Conservation (phyloP, 768 basidiomycete species). For the Leucosporidium scottii region DNA sequence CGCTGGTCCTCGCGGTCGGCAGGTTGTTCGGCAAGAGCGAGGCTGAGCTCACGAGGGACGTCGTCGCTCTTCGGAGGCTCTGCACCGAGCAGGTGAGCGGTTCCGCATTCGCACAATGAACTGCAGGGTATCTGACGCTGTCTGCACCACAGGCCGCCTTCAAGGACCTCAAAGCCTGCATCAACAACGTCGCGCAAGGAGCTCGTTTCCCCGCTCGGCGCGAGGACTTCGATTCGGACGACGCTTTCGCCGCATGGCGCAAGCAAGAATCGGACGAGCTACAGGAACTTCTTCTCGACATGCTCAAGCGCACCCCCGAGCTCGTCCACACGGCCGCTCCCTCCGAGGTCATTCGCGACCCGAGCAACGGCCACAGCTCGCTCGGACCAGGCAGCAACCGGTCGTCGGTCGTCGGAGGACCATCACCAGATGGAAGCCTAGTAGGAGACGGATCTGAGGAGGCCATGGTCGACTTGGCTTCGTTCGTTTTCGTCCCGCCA, state of each 20-base stretch:
- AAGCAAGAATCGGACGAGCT: constrained; percentile 72
- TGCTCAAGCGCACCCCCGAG: constrained; percentile 79
- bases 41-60: constrained; percentile 61
- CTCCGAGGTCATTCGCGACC: background rate
- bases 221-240: constrained; percentile 76
- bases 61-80: constrained; percentile 56
- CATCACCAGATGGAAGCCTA: background rate
- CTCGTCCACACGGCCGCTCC: constrained; percentile 62
- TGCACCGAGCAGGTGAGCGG: constrained; percentile 64
- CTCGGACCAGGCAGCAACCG: background rate
- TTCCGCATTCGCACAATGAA: background rate
- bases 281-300: constrained; percentile 77
- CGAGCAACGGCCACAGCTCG: background rate
- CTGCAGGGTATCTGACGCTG: too few relatives aligned
- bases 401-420: background rate
- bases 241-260: constrained; percentile 77
- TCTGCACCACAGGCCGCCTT: constrained; percentile 25
- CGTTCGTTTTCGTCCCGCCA: constrained; percentile 70
- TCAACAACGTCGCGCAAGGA: constrained; percentile 84
- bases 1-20: constrained; percentile 62
- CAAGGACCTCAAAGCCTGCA: constrained; percentile 56
- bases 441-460: background rate
- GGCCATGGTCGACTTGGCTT: background rate
- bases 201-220: constrained; percentile 69
- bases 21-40: constrained; percentile 67